Evolutionary conservation across 306 rosid genomes (phyloP).

Genomic region (Cucumis cinereus): DNA sequence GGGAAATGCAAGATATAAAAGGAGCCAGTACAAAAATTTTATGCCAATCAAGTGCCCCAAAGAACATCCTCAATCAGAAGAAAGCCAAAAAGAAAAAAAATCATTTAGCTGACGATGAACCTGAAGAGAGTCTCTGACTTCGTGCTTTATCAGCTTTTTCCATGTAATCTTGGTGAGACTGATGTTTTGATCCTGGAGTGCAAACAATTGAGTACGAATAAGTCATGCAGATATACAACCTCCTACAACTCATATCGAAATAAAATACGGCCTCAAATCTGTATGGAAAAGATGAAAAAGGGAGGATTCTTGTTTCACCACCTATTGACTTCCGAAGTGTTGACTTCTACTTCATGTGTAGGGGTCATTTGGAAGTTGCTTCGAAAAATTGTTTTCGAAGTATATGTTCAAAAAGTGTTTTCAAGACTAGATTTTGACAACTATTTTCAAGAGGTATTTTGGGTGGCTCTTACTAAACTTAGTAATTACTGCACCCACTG

Average conservation of each 20-base stretch:
- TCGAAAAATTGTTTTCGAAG: background rate
- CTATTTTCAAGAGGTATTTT: background rate
- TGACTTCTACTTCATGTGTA: background rate
- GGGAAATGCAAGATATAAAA: background rate
- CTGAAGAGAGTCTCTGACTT: constrained; percentile 75
- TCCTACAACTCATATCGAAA: background rate
- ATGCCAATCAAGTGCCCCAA: constrained; percentile 7
- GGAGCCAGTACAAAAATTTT: background rate
- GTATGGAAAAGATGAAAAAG: background rate
- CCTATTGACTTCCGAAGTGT: background rate
- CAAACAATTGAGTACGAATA: constrained; percentile 8
- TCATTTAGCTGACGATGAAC: constrained; percentile 59
- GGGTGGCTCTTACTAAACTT: background rate
- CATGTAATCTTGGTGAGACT: constrained; percentile 90
- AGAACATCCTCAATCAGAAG: constrained; percentile 7
- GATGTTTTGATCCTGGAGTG: constrained; percentile 57
- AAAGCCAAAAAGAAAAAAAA: constrained; percentile 7
- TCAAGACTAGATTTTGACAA: background rate
- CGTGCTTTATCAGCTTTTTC: constrained; percentile 93
- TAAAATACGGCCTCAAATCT: background rate
- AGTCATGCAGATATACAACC: background rate
- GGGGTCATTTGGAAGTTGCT: background rate
- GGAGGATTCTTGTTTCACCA: background rate
- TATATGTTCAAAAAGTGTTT: background rate
- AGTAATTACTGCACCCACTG: too few relatives aligned